Conservation (phyloP, 2,329 filamentous ascomycete species). For the Diaporthe caulivora region DNA sequence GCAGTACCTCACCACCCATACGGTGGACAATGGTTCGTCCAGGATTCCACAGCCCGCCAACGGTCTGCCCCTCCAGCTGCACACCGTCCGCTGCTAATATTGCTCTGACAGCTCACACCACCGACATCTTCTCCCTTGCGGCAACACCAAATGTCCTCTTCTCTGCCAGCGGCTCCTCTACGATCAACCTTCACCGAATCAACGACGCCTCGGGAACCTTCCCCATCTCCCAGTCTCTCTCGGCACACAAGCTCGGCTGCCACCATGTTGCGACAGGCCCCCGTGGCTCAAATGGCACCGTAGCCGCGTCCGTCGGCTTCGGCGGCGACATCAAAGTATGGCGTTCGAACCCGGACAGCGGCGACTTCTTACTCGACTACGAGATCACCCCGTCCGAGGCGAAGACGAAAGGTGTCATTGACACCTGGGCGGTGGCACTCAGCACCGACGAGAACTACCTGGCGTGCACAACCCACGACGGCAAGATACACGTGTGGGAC, state of each 20-base stretch:
- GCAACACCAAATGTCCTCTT: slow-evolving; percentile 80
- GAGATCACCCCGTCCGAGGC: slow-evolving; percentile 55
- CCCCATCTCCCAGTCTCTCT: slow-evolving; percentile 82
- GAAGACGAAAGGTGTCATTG: slow-evolving; percentile 57
- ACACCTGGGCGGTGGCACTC: slow-evolving; percentile 89
- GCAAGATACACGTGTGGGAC: slow-evolving; percentile 91
- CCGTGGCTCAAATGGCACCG: slow-evolving; percentile 70
- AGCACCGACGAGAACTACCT: slow-evolving; percentile 87
- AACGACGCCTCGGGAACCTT: slow-evolving; percentile 71
- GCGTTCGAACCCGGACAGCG: slow-evolving; percentile 72
- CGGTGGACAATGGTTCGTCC: slow-evolving; percentile 82
- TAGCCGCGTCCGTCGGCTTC: slow-evolving; percentile 88
- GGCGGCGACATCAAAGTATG: slow-evolving; percentile 90
- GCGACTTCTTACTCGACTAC: slow-evolving; percentile 65
- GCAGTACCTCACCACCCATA: slow-evolving; percentile 95
- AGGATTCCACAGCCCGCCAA: slow-evolving; percentile 46
- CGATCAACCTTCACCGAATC: slow-evolving; percentile 84
- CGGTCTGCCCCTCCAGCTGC: slow-evolving; percentile 39
- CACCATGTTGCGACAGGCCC: slow-evolving; percentile 83
- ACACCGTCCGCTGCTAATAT: slow-evolving; percentile 29
- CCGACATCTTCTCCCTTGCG: slow-evolving; percentile 87
- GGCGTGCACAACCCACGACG: slow-evolving; percentile 89
- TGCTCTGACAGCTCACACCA: slow-evolving; percentile 75
- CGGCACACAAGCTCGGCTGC: slow-evolving; percentile 88
- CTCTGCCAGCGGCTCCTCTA: slow-evolving; percentile 87